Base-by-base conservation (phyloP, 2,329 filamentous ascomycete genomes). In the Calcarisporium arbuscula region DNA sequence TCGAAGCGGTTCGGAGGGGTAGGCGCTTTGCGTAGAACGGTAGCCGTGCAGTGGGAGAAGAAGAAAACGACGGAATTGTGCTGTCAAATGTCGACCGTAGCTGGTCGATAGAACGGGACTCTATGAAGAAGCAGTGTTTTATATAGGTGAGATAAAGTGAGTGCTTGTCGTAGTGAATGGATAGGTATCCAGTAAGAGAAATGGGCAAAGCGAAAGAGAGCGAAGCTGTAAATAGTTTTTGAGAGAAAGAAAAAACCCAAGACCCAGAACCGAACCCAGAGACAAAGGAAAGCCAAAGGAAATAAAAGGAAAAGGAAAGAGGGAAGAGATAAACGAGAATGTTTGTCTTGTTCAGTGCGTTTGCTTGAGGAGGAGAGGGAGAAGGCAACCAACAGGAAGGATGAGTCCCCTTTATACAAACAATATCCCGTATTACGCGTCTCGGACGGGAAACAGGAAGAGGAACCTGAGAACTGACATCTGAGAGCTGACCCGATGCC, bases 1-100 rank as follows among this genome's bases (percentile, higher is more conserved):
- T 53, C 17, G 49, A 50, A 27, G 58, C 56, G 35, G 65, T 70
- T 39, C 57, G 62, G 47, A 62, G 42, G 46, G 64, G 53, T 49
- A 64, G 41, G 48, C 61, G 56, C 46, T 60, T 58, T 48, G 62
- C 51, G 54, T 66, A 57, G 52, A 64, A 47, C 46, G 65, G 51
- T 56, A 61, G 50, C n/a, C n/a, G n/a, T 25, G 41, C 38, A 42
- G 56, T 45, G 43, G 49, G 31, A 35, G 49, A 48, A 40, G 54
- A 41, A 27, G 45, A 16, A 35, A 53, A 50, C 44, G 52, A 51
- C 44, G 47, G 30, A 61, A 62, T 61, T 32, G 50, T 61, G 54
- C 42, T 40, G 31, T 28, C 8, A 8, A 14, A 14, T 8, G n/a
- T 14, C 34, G 39, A 35, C 30, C 26, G 18, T 23, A 21, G 22